Base-by-base conservation (phyloP, 78 protist genomes). In the Dictyostelium firmibasis region DNA sequence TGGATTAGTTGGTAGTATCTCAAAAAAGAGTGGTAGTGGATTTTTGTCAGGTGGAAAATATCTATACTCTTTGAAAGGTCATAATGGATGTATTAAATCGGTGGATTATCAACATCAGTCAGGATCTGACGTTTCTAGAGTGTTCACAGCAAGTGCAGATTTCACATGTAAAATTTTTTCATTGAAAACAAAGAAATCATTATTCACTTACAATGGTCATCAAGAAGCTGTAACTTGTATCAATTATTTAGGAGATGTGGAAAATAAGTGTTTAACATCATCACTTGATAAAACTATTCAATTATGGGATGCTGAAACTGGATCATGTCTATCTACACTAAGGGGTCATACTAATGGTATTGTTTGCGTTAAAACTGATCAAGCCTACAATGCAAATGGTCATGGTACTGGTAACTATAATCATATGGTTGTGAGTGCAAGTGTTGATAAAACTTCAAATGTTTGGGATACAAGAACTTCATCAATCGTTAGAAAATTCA, bases 401-500 rank as follows among this genome's bases (percentile, higher is more conserved):
- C 1, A 9, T n/a, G 36, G 25, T 41, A 29, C 4, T 20, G 33
- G 18, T 16, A 8, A 6, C 3, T 87, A 18, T 47, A 87, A 75
- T 38, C 53, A 62, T 43, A 64, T 78, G 0, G 64, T 87, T 9
- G 93, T 87, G 5, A 72, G 83, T 43, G 81, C 53, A 4, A 29
- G 62, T 43, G 41, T 85, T 4, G 94, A 89, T 57, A 35, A 76
- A 50, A 67, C 87, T 2, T 50, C 83, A 29, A 50, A 29, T 31
- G 86, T 89, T n/a, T 89, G 85, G 85, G 94, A 89, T n/a, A 89
- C 93, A 2, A 20, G 94, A n/a, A 89, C 83, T 14, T 81, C 87
- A 1, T 14, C 44, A 20, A 7, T 41, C 5, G 94, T 89, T 10
- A 83, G 94, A 64, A n/a, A 5, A 2, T 89, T 81, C 69, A 72